Evolutionary conservation across 192 early-diverging fungal species (phyloP), one percentile per base, ranked within the genome.

Genomic region (Pilaira anomala): DNA sequence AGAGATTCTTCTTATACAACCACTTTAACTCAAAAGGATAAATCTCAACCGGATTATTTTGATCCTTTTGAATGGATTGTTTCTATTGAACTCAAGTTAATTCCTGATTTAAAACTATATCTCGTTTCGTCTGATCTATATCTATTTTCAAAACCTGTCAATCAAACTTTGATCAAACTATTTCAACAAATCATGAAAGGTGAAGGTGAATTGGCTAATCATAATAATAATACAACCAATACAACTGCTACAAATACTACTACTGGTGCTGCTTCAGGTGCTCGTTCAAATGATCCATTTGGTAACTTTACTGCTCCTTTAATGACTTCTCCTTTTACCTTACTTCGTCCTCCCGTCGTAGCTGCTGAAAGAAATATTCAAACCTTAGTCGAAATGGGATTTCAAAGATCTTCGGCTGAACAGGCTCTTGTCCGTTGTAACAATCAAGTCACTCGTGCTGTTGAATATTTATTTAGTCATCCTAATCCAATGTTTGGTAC

Each of bases 371-470:
- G 75, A 8, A 75, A 78, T 36, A 74, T 96, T 14, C 77, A 84
- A n/a, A 85, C 86, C 44, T 76, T 98, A 13, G 69, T 87, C 13
- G 87, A 91, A 22, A 93, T 98, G 93, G 96, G 96, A 0, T 98
- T 96, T 68, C 75, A 87, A 3, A 78, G 87, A 11, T 75, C 78
- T 18, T 87, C 87, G 9, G 92, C 94, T 1, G 91, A 90, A 65
- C 77, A 72, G 21, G 94, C 94, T 4, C 70, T 98, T 29, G 77
- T 86, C 26, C 84, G 92, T 2, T 87, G 83, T 54, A 78, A 74
- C n/a, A 91, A 91, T 62, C 89, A 89, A 54, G 74, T 96, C 4
- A 78, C 78, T 18, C 79, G 91, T 16, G 96, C 96, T 0, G 85
- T 91, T 1, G 92, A 98, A 28, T 94, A 93, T 55, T 68, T 98